These are phyloP conservation scores for Speleostelium caveatum DNA, from an alignment of 78 protist genomes.

Conservation along the genomic window DNA sequence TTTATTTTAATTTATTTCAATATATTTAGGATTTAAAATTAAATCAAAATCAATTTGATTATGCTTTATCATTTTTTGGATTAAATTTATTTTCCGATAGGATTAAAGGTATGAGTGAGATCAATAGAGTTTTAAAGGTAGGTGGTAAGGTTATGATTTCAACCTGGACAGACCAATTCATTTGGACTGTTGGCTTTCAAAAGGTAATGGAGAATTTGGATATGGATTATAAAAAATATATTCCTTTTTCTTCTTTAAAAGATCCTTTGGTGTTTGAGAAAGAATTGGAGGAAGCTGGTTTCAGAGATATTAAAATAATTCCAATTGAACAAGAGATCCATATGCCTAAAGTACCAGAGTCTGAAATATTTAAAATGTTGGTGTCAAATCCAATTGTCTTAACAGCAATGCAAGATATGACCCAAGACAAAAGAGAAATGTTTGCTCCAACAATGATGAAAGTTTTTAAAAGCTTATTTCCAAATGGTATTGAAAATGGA, in stretches of 20 bases:
- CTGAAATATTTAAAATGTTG: background rate
- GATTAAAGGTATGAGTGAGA: conserved; percentile 27
- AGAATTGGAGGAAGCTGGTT: background rate
- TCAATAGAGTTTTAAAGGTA: conserved; percentile 29
- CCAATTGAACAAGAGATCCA: background rate
- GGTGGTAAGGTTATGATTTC: conserved; percentile 7
- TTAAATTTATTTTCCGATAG: conserved; percentile 25
- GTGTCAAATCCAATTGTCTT: background rate
- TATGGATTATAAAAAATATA: background rate
- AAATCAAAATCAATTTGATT: conserved; percentile 9
- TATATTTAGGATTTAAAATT: background rate
- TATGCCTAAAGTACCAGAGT: background rate
- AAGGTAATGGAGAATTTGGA: background rate
- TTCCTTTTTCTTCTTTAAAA: background rate
- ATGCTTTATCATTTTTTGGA: conserved; percentile 28
- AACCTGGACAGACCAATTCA: background rate
- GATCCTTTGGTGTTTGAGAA: background rate
- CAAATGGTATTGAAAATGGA: background rate
- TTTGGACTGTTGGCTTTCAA: background rate
- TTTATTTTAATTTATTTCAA: background rate
- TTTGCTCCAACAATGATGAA: background rate
- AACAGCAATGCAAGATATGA: background rate
- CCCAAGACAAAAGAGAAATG: background rate
- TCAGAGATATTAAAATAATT: background rate
- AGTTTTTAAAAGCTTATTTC: background rate